Percentiles rank a stretch among this genome's conserved stretches.
These are phyloP conservation scores for Imleria badia DNA, from an alignment of 768 basidiomycete species.

Conservation along the genomic window DNA sequence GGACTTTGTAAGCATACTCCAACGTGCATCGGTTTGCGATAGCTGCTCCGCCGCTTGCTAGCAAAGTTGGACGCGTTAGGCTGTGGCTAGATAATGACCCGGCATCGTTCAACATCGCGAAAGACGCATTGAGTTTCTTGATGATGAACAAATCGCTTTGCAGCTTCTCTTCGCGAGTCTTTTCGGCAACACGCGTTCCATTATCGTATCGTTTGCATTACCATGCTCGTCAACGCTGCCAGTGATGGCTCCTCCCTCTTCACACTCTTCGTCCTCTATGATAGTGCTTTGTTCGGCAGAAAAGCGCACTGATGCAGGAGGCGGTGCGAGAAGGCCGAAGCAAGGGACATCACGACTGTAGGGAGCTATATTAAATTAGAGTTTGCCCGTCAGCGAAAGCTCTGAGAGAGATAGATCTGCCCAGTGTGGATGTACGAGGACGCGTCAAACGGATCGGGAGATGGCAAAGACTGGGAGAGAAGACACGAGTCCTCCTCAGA, in stretches of 20 bases:
- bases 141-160: constrained; percentile 72
- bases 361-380: no score
- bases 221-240: constrained; percentile 8
- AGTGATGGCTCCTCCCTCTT: constrained; percentile 8
- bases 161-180: constrained; percentile 66
- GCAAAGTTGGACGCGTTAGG: not conserved
- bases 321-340: constrained; percentile 35
- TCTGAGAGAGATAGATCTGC: constrained; percentile 58
- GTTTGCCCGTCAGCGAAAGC: constrained; percentile 38
- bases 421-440: constrained; percentile 37
- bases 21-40: constrained; percentile 70
- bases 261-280: constrained; percentile 24
- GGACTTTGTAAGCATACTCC: constrained; percentile 62
- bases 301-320: constrained; percentile 15
- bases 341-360: constrained; percentile 28
- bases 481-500: constrained; percentile 37
- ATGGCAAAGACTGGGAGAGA: constrained; percentile 47
- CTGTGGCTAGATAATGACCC: not conserved
- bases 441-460: constrained; percentile 31
- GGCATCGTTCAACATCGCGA: constrained; percentile 67
- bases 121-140: constrained; percentile 69
- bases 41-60: constrained; percentile 68
- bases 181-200: constrained; percentile 28
- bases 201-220: constrained; percentile 25
- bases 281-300: constrained; percentile 26